Conservation (phyloP, 805 yeast genomes). For the Saccharomyces paradoxus region DNA sequence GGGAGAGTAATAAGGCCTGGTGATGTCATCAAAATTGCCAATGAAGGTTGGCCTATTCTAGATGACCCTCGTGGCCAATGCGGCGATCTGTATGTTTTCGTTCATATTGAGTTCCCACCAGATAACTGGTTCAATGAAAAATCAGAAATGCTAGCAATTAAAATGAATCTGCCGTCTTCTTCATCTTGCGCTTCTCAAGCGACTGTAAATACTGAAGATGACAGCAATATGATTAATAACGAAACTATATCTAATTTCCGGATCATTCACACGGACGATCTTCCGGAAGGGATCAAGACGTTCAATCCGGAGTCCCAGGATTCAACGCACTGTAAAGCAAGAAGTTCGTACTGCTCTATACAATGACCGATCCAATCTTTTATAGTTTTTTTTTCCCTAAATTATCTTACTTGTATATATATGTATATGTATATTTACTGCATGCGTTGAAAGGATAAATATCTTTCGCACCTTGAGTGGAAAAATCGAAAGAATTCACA, state of each 20-base stretch:
- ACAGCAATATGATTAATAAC: constrained; percentile 23
- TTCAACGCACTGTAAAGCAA: neutral
- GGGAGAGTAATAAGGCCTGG: constrained; percentile 82
- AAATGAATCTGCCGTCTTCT: constrained; percentile 43
- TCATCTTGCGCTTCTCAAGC: constrained; percentile 3
- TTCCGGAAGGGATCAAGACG: neutral
- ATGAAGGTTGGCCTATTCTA: constrained; percentile 77
- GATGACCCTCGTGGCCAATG: constrained; percentile 28
- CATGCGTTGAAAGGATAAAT: neutral
- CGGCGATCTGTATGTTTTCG: constrained; percentile 65
- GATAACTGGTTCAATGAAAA: constrained; percentile 80
- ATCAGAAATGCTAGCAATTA: constrained; percentile 49
- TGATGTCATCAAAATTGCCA: constrained; percentile 51
- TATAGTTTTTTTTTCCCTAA: neutral
- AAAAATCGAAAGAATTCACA: constrained; percentile 11
- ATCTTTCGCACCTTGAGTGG: neutral
- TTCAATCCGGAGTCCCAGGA: neutral
- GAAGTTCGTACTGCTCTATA: neutral
- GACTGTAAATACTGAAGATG: constrained; percentile 5
- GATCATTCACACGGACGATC: constrained; percentile 8
- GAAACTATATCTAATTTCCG: constrained; percentile 24
- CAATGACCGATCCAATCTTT: no score
- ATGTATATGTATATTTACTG: neutral
- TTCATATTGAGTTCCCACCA: constrained; percentile 73
- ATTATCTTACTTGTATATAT: neutral